Evolutionary conservation across 2,329 filamentous ascomycete species (phyloP).

Genomic region (Pyrenophora seminiperda): DNA sequence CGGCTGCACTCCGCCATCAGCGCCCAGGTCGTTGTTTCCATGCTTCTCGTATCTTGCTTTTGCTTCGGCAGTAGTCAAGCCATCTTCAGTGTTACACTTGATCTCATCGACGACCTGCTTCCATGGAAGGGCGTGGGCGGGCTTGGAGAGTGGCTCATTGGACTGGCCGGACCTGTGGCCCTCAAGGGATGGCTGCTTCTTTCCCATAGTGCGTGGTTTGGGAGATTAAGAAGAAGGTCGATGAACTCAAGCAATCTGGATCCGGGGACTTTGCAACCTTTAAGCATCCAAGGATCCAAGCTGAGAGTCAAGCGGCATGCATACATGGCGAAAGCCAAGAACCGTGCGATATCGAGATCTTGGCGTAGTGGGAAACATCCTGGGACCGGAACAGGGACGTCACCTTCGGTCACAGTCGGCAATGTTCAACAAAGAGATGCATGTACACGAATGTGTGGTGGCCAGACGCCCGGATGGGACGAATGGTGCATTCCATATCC

Average conservation of each 20-base stretch:
- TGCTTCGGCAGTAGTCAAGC: slow-evolving; percentile 67
- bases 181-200: slow-evolving; percentile 44
- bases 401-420: slow-evolving; percentile 32
- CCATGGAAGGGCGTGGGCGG: slow-evolving; percentile 66
- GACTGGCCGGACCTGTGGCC: slow-evolving; percentile 53
- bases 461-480: slow-evolving; percentile 3
- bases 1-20: slow-evolving; percentile 71
- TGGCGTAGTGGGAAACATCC: slow-evolving; percentile 36
- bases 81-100: slow-evolving; percentile 68
- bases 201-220: slow-evolving; percentile 43
- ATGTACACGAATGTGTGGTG: slow-evolving; percentile 15
- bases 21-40: slow-evolving; percentile 73
- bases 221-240: slow-evolving; percentile 31
- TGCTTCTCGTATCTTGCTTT: slow-evolving; percentile 50
- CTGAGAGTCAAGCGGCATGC: slow-evolving; percentile 26
- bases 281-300: slow-evolving; percentile 26
- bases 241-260: slow-evolving; percentile 37
- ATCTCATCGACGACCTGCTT: slow-evolving; percentile 62
- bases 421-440: slow-evolving; percentile 19
- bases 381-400: slow-evolving; percentile 34
- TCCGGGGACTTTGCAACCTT: slow-evolving; percentile 36
- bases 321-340: slow-evolving; percentile 39
- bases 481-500: slow-evolving; percentile 8
- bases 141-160: slow-evolving; percentile 61
- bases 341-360: slow-evolving; percentile 30